These are phyloP conservation scores for Psilocybe tampanensis DNA, from an alignment of 768 basidiomycete genomes.

Conservation along the genomic window DNA sequence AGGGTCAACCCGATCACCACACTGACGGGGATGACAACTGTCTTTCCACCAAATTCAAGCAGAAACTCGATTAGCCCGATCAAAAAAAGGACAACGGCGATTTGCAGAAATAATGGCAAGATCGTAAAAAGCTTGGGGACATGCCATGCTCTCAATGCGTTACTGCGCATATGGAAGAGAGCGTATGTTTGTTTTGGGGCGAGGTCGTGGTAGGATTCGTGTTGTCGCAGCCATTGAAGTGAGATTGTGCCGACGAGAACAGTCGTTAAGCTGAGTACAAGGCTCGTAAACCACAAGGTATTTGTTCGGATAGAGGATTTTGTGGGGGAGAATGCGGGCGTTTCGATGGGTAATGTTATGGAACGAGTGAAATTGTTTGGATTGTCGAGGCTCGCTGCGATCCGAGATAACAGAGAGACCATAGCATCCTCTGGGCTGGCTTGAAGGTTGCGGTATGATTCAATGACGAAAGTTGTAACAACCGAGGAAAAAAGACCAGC, in stretches of 20 bases:
- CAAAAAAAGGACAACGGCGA: conserved; percentile 30
- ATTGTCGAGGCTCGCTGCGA: background rate
- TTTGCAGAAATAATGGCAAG: conserved; percentile 29
- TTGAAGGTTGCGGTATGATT: conserved; percentile 22
- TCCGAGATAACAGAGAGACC: conserved; percentile 5
- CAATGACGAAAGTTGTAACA: no score
- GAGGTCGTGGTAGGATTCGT: conserved; percentile 10
- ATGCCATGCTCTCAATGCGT: conserved; percentile 26
- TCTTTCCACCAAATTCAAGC: conserved; percentile 15
- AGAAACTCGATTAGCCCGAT: conserved; percentile 27
- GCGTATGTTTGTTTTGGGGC: conserved; percentile 11
- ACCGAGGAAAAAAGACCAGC: conserved; percentile 28
- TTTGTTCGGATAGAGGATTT: conserved; percentile 14
- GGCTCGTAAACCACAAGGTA: conserved; percentile 17
- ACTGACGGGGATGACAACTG: conserved; percentile 19
- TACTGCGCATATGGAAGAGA: conserved; percentile 27
- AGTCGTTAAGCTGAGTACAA: no score
- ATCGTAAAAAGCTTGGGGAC: conserved; percentile 25
- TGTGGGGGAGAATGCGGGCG: background rate
- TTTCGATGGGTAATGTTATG: background rate
- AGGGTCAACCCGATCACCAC: conserved; percentile 19
- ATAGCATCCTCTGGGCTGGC: conserved; percentile 14
- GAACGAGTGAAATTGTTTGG: background rate
- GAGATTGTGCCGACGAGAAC: conserved; percentile 18
- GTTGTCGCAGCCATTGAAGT: conserved; percentile 20